Conservation (phyloP, 495 filamentous ascomycete species). For the Xylaria flabelliformis region DNA sequence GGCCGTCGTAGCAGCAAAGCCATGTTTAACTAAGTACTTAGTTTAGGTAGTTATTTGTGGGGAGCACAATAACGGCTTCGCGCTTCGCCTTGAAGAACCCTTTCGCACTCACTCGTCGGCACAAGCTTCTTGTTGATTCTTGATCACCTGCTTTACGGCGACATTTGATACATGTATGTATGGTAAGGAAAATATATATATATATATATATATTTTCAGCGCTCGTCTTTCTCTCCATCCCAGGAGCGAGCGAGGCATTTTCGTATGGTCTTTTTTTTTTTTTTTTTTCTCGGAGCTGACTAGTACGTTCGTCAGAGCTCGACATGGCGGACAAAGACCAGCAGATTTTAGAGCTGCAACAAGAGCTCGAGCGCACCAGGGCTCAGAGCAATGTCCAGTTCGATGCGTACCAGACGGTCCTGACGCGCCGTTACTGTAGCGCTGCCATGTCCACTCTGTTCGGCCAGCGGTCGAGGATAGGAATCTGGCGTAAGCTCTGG, state of each 20-base stretch:
- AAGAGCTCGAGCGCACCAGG: constrained; percentile 25
- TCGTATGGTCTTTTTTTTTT: background rate
- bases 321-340: constrained; percentile 25
- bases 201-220: no score
- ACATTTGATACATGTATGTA: background rate
- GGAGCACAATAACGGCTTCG: constrained; percentile 15
- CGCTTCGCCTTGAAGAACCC: constrained; percentile 4
- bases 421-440: constrained; percentile 75
- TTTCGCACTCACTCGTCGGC: constrained; percentile 17
- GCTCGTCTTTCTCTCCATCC: no score
- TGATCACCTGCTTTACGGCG: constrained; percentile 2
- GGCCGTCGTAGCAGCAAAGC: background rate
- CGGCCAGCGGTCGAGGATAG: constrained; percentile 70
- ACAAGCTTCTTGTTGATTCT: constrained; percentile 2
- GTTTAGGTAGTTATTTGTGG: constrained; percentile 10
- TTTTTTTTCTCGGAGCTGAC: background rate
- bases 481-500: constrained; percentile 84
- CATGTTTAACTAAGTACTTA: no score
- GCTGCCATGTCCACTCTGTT: constrained; percentile 69
- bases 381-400: constrained; percentile 17
- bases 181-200: background rate
- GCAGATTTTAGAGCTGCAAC: constrained; percentile 20
- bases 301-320: background rate
- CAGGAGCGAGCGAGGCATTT: background rate
- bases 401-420: constrained; percentile 64